Conservation (phyloP, 768 basidiomycete genomes). For the Boletus vermiculosoides region DNA sequence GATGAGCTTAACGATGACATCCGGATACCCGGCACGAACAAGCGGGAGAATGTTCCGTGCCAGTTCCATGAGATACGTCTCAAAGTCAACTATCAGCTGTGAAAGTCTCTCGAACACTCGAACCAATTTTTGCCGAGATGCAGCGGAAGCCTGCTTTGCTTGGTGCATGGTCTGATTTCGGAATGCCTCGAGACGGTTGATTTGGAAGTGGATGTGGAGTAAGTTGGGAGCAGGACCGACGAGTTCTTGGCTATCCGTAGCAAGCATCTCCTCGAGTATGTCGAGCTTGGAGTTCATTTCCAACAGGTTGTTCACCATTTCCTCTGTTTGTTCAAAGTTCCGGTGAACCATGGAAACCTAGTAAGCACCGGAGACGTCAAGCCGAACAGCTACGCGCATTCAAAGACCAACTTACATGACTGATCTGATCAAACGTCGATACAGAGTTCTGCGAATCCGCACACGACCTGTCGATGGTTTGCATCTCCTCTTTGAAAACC, state of each 20-base stretch:
- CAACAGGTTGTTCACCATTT: constrained; percentile 92
- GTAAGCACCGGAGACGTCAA: neutral
- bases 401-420: constrained; percentile 58
- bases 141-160: constrained; percentile 76
- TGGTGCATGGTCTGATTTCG: constrained; percentile 94
- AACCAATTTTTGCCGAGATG: constrained; percentile 64
- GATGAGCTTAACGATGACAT: constrained; percentile 87
- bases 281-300: constrained; percentile 88
- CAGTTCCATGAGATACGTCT: constrained; percentile 77
- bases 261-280: constrained; percentile 74
- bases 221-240: constrained; percentile 86
- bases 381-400: neutral
- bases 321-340: constrained; percentile 92
- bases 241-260: constrained; percentile 71
- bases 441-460: constrained; percentile 74
- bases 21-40: constrained; percentile 72
- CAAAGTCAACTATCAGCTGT: constrained; percentile 76
- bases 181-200: constrained; percentile 90
- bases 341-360: constrained; percentile 96
- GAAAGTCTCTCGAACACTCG: constrained; percentile 87
- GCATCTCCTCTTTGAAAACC: constrained; percentile 83
- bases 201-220: constrained; percentile 85
- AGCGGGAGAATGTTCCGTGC: constrained; percentile 77
- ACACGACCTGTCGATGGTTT: constrained; percentile 70
- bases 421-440: constrained; percentile 93